Base-by-base conservation (phyloP, 495 filamentous ascomycete species). In the Penicillium egyptiacum region DNA sequence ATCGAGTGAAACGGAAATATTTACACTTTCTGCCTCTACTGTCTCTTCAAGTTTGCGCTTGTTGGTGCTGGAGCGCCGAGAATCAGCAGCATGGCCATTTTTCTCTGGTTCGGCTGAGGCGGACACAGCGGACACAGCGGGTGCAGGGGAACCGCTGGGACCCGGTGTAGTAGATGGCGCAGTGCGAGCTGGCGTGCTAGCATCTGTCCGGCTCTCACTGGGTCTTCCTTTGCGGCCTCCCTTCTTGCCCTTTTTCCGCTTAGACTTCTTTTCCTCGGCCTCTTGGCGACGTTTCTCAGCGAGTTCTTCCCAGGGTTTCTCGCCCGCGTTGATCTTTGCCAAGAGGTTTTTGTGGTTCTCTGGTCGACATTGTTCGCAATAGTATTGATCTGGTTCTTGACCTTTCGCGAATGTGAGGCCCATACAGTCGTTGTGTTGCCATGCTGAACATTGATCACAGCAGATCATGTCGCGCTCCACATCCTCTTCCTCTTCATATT, bases 391-490 rank as follows among this genome's bases (percentile, higher is more conserved):
- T 30, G 88, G 88, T 58, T 90, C 75, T 58, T 89, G 83, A 35
- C 90, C 85, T 16, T 88, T 82, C 55, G 85, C 86, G 59, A 90
- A 86, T 56, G 85, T 84, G 57, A 96, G 79, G 26, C 89, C 91
- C 84, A 98, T 91, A 69, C 94, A 98, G 60, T 92, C 85, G 65
- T 95, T 96, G 69, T 98, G 94, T 71, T 98, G 94, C 94, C 94
- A 98, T 45, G 87, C 91, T 26, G 84, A 83, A 66, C 94, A 98
- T 33, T 78, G 81, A 65, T 98, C 94, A 74, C 94, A 98, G 63
- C 88, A 87, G 64, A 98, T 95, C 70, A 95, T 92, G 63, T 91
- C 85, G 35, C 86, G 82, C 46, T 89, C 86, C 57, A 89, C 85
- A 62, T 88, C 89, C 58, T 87, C 86, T 57, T 92, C 88, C 61